Conservation (phyloP, 2,329 filamentous ascomycete species). For the Exophiala lecanii-corni region DNA sequence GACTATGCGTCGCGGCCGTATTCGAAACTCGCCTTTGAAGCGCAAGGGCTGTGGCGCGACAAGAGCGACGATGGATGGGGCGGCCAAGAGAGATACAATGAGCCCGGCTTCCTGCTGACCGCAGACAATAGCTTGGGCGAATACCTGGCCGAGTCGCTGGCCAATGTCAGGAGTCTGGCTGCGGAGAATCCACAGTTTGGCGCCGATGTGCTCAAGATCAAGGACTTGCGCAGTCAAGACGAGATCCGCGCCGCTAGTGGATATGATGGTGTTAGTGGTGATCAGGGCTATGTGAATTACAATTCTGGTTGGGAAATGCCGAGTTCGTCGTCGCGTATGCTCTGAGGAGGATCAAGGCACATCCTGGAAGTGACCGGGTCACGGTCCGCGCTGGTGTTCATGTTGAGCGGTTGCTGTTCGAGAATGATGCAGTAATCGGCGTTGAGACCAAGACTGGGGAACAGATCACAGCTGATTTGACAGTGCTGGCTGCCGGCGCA, state of each 20-base stretch:
- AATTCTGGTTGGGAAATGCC: conserved; percentile 44
- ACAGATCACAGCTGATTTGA: conserved; percentile 22
- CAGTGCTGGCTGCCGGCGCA: conserved; percentile 74
- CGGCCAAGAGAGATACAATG: conserved; percentile 39
- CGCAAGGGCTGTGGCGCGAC: conserved; percentile 46
- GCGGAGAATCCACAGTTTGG: conserved; percentile 29
- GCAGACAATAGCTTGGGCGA: conserved; percentile 26
- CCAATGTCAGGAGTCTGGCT: conserved; percentile 24
- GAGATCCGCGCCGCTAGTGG: conserved; percentile 21
- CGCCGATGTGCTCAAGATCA: conserved; percentile 37
- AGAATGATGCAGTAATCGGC: conserved; percentile 16
- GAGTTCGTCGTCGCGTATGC: conserved; percentile 38
- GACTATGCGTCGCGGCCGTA: conserved; percentile 83
- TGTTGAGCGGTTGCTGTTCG: conserved; percentile 34
- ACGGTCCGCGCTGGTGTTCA: conserved; percentile 32
- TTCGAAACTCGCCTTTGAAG: conserved; percentile 64
- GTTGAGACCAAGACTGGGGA: conserved; percentile 18
- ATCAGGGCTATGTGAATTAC: conserved; percentile 43
- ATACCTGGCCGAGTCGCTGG: conserved; percentile 16
- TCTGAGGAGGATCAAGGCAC: conserved; percentile 33
- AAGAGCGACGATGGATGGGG: conserved; percentile 33
- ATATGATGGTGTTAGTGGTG: conserved; percentile 20
- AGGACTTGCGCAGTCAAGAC: conserved; percentile 24
- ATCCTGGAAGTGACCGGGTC: conserved; percentile 29
- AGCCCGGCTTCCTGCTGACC: conserved; percentile 41